Base-by-base conservation (phyloP, 306 rosid genomes). In the Rubus parviflorus region DNA sequence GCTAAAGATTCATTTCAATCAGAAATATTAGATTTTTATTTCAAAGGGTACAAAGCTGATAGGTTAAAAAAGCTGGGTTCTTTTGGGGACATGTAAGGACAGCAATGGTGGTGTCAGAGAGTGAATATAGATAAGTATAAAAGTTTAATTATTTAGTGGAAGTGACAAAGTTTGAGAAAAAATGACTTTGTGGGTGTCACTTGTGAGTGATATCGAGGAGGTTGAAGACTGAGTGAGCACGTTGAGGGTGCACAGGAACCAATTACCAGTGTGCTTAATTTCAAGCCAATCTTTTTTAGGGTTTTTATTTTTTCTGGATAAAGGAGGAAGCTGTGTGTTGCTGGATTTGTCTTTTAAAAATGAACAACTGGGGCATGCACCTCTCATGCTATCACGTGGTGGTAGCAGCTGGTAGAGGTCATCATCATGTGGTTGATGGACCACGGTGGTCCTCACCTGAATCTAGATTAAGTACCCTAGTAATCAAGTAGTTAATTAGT, bases 351-450 rank as follows among this genome's bases (percentile, higher is more conserved):
- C 60, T 73, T 63, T 12, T 52, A 3, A 63, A 14, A 42, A 61
- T 56, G 57, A 75, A 81, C 73, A 65, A 82, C 46, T 68, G 63
- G 74, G 74, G 66, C 77, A 71, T 23, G 15, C 23, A 68, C 15
- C 70, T 76, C 87, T 78, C 89, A 71, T 87, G 93, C 79, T 41
- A 70, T 88, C 97, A 92, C 96, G 92, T 90, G 97, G 74, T 69
- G 75, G 78, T 84, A 74, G 75, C 87, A 84, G 74, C 78, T 45
- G 63, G 79, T 47, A 25, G 80, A 81, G 85, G 75, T 57, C 58
- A 51, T 14, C 49, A 84, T 81, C 73, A 47, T 66, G 86, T 81
- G 85, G 57, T 25, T 41, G 78, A 69, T 83, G 85, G 74, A 58
- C 83, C 84, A 81, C 25, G 56, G 56, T 85, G 85, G 84, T 68